Base-by-base conservation (phyloP, 305 asterid genomes). In the Nicotiana rustica region DNA sequence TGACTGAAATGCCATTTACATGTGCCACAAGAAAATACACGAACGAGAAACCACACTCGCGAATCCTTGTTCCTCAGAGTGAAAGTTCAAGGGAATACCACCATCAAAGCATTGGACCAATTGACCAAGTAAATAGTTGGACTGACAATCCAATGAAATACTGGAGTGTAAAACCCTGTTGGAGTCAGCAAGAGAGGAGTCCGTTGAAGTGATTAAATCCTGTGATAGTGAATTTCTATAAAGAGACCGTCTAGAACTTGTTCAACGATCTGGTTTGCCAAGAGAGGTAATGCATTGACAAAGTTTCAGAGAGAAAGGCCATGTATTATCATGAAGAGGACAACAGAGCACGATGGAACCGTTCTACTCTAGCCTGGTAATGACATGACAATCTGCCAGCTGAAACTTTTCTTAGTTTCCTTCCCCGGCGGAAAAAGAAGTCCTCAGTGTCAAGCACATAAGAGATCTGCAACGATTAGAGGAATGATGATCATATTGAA, bases 391-490 rank as follows among this genome's bases (percentile, higher is more conserved):
- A 82, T 81, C 82, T 80, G 70, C 76, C 83, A n/a, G 82, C 84
- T 21, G 86, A 59, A 64, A 56, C 79, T 52, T 84, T 87, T 77
- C 84, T 93, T 81, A 89, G 86, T 87, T 91, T 89, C 83, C 94
- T 88, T 77, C 92, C 94, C 85, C 82, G 12, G 56, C 98, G 98
- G 79, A 87, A 85, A 82, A 93, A 94, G 90, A 81, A 91, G 91
- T 94, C 98, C 89, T 94, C 98, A 18, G 98, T 94, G 87, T 94
- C 98, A n/a, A 94, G 91, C 82, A 94, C 98, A 83, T 94, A 94
- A 10, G 92, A 94, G 85, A 94, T 93, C 98, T 93, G 95, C 86
- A 86, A 78, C 19, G 25, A 80, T 79, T 15, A 76, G 84, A 82
- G 84, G 82, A 82, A 1, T 4, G 17, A 78, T 38, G 29, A 64